Evolutionary conservation across 2,329 filamentous ascomycete species (phyloP).

Genomic region (Xylaria sp.): DNA sequence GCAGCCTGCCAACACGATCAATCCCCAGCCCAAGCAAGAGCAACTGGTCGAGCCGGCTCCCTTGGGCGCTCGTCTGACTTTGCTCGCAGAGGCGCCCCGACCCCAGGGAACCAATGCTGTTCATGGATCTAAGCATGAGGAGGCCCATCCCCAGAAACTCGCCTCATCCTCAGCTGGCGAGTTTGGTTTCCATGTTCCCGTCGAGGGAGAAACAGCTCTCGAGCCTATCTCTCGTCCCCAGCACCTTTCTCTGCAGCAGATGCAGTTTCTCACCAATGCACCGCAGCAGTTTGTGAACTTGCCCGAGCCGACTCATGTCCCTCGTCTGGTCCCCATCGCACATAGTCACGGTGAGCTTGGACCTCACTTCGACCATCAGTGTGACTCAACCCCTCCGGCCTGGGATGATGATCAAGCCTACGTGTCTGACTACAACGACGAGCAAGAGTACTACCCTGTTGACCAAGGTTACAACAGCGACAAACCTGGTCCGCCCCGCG

Average conservation of each 20-base stretch:
- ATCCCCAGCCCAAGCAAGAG: constrained; percentile 5
- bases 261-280: constrained; percentile 11
- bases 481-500: constrained; percentile 69
- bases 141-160: constrained; percentile 1
- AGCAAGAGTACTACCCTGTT: constrained; percentile 58
- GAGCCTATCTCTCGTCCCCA: no score
- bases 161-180: background rate
- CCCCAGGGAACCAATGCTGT: background rate
- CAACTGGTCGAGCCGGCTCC: background rate
- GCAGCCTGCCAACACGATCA: constrained; percentile 8
- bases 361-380: background rate
- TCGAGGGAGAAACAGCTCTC: background rate
- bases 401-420: constrained; percentile 36
- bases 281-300: background rate
- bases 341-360: constrained; percentile 2
- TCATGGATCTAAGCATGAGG: background rate
- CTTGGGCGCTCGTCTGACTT: background rate
- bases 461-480: constrained; percentile 73
- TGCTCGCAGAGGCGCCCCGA: constrained; percentile 1
- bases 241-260: constrained; percentile 22
- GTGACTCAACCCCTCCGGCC: constrained; percentile 1
- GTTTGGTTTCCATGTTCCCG: constrained; percentile 1
- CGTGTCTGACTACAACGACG: constrained; percentile 62
- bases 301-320: background rate
- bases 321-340: constrained; percentile 8